phyloP scores from a whole-genome alignment of 129 eudicot species.

The Chrysanthemum makinoi region DNA sequence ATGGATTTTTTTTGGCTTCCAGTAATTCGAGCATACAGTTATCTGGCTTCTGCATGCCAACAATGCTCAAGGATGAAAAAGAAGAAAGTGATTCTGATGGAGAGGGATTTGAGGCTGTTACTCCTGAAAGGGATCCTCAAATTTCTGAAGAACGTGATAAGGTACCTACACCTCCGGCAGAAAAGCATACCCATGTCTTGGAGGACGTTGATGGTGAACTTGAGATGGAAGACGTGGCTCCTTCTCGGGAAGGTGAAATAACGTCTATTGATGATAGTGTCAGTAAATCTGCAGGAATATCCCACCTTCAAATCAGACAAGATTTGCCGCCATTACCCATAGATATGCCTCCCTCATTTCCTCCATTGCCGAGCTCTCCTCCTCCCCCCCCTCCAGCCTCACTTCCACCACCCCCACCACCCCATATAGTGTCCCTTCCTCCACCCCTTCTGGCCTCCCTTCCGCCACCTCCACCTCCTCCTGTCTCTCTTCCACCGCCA shows the following conservation, averaged over 20 bases:
- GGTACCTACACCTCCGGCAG: slow-evolving; percentile 36
- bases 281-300: slow-evolving; percentile 15
- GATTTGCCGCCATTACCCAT: slow-evolving; percentile 52
- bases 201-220: slow-evolving; percentile 97
- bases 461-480: slow-evolving; percentile 32
- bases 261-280: not conserved
- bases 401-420: slow-evolving; percentile 34
- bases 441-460: slow-evolving; percentile 24
- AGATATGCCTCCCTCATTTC: slow-evolving; percentile 57
- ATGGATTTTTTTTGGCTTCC: slow-evolving; percentile 24
- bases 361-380: slow-evolving; percentile 55
- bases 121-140: slow-evolving; percentile 71
- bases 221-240: slow-evolving; percentile 96
- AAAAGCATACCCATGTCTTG: slow-evolving; percentile 74
- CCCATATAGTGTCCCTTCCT: slow-evolving; percentile 21
- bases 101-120: slow-evolving; percentile 90
- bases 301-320: slow-evolving; percentile 32
- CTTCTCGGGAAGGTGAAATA: slow-evolving; percentile 49
- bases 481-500: slow-evolving; percentile 27
- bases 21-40: slow-evolving; percentile 92
- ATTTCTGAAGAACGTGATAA: slow-evolving; percentile 38
- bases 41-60: slow-evolving; percentile 84
- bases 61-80: slow-evolving; percentile 74
- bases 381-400: slow-evolving; percentile 41
- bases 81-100: slow-evolving; percentile 81